phyloP scores from a whole-genome alignment of 75 land plant genomes.

The Azolla pinnata region DNA sequence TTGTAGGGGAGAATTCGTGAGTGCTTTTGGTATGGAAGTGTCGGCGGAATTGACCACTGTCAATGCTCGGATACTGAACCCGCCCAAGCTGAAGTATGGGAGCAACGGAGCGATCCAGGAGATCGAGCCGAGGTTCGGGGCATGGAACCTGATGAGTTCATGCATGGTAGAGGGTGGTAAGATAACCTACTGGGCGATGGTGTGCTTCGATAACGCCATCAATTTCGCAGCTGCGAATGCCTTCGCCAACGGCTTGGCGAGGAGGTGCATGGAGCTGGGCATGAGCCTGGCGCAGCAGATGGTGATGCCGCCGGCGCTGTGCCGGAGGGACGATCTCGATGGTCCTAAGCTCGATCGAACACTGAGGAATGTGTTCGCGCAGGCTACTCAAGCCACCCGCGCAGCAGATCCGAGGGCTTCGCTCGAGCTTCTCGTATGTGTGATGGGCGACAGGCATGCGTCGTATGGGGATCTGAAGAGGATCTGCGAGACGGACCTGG shows the following conservation, averaged over 20 bases:
- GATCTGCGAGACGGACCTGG: slow-evolving; percentile 65
- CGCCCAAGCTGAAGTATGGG: slow-evolving; percentile 72
- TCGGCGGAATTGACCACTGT: slow-evolving; percentile 56
- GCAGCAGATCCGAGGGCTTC: neutral
- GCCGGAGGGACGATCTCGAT: slow-evolving; percentile 39
- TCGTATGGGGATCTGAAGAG: slow-evolving; percentile 86
- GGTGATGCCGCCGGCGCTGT: slow-evolving; percentile 29
- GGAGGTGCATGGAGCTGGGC: slow-evolving; percentile 56
- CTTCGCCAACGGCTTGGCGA: slow-evolving; percentile 40
- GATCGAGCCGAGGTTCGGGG: slow-evolving; percentile 38
- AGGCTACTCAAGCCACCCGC: slow-evolving; percentile 1
- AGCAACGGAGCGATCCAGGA: slow-evolving; percentile 37
- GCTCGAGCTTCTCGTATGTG: slow-evolving; percentile 58
- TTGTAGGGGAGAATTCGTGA: slow-evolving; percentile 44
- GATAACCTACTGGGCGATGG: slow-evolving; percentile 56
- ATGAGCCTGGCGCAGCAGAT: slow-evolving; percentile 37
- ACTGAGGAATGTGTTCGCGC: neutral
- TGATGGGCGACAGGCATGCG: slow-evolving; percentile 64
- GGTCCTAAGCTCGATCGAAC: slow-evolving; percentile 20
- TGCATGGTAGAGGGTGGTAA: slow-evolving; percentile 52
- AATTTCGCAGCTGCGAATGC: slow-evolving; percentile 39
- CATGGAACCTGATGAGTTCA: slow-evolving; percentile 63
- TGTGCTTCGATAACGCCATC: slow-evolving; percentile 56
- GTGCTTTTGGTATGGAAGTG: slow-evolving; percentile 47
- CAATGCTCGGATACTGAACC: slow-evolving; percentile 62